These are phyloP conservation scores for Diaporthe australafricana DNA, from an alignment of 2,329 filamentous ascomycete species.

Conservation along the genomic window DNA sequence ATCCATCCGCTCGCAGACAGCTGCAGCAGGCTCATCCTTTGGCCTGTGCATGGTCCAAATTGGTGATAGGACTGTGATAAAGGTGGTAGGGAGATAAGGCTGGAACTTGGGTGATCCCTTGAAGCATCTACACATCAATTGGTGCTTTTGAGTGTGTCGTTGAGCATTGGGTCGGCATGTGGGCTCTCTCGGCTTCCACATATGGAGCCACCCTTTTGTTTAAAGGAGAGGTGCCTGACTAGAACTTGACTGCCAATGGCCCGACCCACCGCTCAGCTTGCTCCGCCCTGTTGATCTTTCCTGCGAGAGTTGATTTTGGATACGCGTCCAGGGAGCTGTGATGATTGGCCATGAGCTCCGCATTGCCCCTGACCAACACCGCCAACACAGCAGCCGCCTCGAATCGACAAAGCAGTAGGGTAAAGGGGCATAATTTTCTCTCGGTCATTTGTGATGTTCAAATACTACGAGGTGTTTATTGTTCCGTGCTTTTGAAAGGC, in stretches of 20 bases:
- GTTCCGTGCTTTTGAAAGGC: not conserved
- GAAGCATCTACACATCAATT: too few species aligned
- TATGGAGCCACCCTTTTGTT: not conserved
- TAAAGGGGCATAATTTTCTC: not conserved
- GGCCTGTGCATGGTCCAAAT: too few species aligned
- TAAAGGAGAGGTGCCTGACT: constrained; percentile 11
- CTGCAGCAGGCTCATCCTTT: too few species aligned
- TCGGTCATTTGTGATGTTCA: not conserved
- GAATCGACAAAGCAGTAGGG: not conserved
- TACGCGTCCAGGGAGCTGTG: not conserved
- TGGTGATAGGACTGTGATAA: not conserved
- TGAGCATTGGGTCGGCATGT: not conserved
- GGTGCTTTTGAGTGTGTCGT: too few species aligned
- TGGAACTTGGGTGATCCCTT: not conserved
- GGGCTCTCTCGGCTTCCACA: not conserved
- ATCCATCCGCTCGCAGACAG: not conserved
- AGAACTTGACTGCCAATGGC: not conserved
- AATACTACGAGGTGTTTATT: not conserved
- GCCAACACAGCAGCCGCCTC: not conserved
- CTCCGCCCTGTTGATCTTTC: constrained; percentile 6
- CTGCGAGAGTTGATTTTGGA: not conserved
- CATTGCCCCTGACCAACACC: not conserved
- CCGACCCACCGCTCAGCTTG: constrained; percentile 23
- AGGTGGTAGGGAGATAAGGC: too few species aligned
- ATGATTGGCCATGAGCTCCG: not conserved